Conservation (phyloP, 192 early-diverging fungal species). For the Phycomyces blakesleeanus region DNA sequence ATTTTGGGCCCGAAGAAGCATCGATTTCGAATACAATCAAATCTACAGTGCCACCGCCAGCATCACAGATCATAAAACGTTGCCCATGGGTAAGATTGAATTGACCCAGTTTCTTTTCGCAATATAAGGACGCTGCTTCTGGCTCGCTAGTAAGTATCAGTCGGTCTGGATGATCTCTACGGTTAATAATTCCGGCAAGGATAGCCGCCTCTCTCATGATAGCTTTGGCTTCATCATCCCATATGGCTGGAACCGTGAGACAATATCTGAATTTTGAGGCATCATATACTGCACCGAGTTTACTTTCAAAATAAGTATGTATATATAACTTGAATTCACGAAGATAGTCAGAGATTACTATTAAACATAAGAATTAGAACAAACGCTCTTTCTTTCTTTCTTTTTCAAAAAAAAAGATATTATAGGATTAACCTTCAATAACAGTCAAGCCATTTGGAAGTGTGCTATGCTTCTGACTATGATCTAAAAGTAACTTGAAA, state of each 20-base stretch:
- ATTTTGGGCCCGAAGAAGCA: conserved; percentile 28
- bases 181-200: conserved; percentile 44
- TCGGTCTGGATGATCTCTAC: conserved; percentile 42
- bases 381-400: too few species aligned
- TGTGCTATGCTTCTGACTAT: conserved; percentile 28
- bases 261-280: conserved; percentile 47
- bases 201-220: conserved; percentile 50
- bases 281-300: too few species aligned
- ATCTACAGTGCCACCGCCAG: conserved; percentile 50
- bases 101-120: conserved; percentile 42
- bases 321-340: conserved; percentile 33
- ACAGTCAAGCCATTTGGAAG: conserved; percentile 41
- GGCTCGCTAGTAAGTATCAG: conserved; percentile 39
- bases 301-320: too few species aligned
- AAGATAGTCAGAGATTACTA: conserved; percentile 38
- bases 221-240: conserved; percentile 48
- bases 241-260: conserved; percentile 51
- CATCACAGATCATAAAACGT: conserved; percentile 47
- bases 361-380: too few species aligned
- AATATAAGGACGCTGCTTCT: conserved; percentile 49
- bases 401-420: too few species aligned
- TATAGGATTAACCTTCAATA: conserved; percentile 37
- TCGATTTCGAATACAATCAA: conserved; percentile 45
- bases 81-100: conserved; percentile 43
- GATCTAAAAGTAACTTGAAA: conserved; percentile 44